Evolutionary conservation across 495 filamentous ascomycete genomes (phyloP), one percentile per base, ranked within the genome.

Genomic region (Glonium stellatum): DNA sequence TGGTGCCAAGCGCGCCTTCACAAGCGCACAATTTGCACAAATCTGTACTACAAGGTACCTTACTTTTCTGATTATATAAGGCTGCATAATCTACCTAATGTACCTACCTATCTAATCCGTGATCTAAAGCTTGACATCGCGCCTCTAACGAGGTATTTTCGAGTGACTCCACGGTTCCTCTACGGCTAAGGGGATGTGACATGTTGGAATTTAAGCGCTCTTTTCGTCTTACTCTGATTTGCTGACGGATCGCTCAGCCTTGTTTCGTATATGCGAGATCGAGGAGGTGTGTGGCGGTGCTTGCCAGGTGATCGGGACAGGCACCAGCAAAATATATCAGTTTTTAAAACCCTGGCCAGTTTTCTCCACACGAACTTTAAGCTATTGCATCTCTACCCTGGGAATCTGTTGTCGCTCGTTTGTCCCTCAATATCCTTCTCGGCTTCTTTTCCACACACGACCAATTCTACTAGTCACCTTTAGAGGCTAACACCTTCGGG

Each of bases 241-340:
- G 36, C 36, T 8, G 15, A 39, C 15, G 36, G 8, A 15, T 1
- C n/a, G 21, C 47, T 50, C 47, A 50, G 47, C 47, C 47, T 21
- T 21, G 23, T 15, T 50, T 21, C 47, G 47, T 51, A 51, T 51
- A 5, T 44, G 39, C 39, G 39, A 13, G 18, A 18, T 44, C 39
- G 39, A 44, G 39, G 39, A 11, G 18, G 21, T 5, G 44, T 51
- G 48, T 51, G 48, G 48, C 48, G 48, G 48, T 51, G 48, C 48
- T 23, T 25, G 48, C 10, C 48, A 51, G 48, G 19, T 23, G 48
- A 51, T 51, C 48, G 2, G 19, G 9, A 12, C 48, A 31, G 48
- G 48, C 48, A 51, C 10, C 48, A 23, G 48, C 25, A 51, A 15
- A 22, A 25, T 23, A 51, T 51, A 51, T 51, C 48, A 51, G 23